Conservation (phyloP, 2,329 filamentous ascomycete genomes). For the Neonectria neomacrospora region DNA sequence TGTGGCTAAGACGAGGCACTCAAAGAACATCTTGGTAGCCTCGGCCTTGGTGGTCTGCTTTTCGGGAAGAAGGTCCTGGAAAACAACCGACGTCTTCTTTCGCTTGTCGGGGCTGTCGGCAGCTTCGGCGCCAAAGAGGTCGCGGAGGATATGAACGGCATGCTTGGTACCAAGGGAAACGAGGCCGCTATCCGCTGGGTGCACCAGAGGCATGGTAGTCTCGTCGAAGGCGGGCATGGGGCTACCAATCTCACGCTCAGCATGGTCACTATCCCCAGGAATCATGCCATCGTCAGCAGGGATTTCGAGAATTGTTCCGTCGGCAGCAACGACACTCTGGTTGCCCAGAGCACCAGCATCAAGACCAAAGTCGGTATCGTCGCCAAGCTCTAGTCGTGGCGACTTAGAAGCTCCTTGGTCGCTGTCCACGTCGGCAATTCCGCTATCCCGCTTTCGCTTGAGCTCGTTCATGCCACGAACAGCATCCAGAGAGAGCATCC, state of each 20-base stretch:
- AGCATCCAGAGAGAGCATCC: conserved; percentile 88
- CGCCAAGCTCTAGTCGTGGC: conserved; percentile 74
- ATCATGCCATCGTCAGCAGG: conserved; percentile 66
- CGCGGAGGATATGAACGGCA: conserved; percentile 92
- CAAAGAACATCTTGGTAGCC: conserved; percentile 99
- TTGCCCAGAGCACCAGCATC: conserved; percentile 62
- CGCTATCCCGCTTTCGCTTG: conserved; percentile 94
- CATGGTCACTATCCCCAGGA: conserved; percentile 58
- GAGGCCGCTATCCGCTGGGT: conserved; percentile 85
- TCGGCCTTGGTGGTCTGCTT: conserved; percentile 83
- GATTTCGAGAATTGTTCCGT: conserved; percentile 74
- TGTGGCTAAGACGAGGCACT: conserved; percentile 92
- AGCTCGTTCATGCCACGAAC: conserved; percentile 81
- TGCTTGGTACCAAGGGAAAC: conserved; percentile 94
- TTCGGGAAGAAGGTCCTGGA: conserved; percentile 92
- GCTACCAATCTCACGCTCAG: conserved; percentile 56
- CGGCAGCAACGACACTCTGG: conserved; percentile 64
- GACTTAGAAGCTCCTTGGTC: conserved; percentile 74
- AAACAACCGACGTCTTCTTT: conserved; percentile 80
- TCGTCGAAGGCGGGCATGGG: conserved; percentile 78
- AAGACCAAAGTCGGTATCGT: conserved; percentile 67
- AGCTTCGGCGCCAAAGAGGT: conserved; percentile 81
- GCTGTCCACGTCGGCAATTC: conserved; percentile 80
- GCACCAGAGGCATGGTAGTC: conserved; percentile 78
- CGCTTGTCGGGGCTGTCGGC: conserved; percentile 77